A percentile compares a stretch with the other conserved stretches of the same genome.
phyloP scores from a whole-genome alignment of 495 filamentous ascomycete genomes.

The Bacidia gigantensis region DNA sequence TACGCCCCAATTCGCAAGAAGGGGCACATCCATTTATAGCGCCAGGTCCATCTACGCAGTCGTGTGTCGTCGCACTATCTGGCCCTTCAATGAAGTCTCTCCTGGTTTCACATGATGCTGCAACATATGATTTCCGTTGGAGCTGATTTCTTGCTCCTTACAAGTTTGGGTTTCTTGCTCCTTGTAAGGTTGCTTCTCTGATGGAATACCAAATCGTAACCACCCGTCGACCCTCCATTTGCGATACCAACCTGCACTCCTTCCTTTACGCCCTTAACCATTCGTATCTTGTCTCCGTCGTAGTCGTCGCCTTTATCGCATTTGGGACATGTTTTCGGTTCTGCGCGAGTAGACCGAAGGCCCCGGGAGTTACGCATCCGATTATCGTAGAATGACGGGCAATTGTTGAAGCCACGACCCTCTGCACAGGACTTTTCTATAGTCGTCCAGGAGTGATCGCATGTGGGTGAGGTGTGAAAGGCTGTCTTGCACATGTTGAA shows the following conservation, averaged over 20 bases:
- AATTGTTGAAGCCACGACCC: constrained; percentile 27
- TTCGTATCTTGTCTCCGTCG: constrained; percentile 8
- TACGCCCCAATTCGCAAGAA: no score
- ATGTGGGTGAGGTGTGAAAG: constrained; percentile 23
- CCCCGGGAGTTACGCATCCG: constrained; percentile 3
- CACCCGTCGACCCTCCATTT: no score
- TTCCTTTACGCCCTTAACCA: not conserved
- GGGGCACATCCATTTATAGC: no score
- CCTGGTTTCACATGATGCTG: not conserved
- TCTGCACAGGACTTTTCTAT: constrained; percentile 23
- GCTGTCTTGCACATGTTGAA: constrained; percentile 28
- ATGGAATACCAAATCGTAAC: no score
- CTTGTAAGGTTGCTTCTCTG: no score
- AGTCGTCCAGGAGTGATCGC: constrained; percentile 27
- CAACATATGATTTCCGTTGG: not conserved
- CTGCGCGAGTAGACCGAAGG: constrained; percentile 4
- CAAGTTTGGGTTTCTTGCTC: not conserved
- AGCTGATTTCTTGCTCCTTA: not conserved
- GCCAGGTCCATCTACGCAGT: no score
- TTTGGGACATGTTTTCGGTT: constrained; percentile 17
- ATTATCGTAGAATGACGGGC: constrained; percentile 22
- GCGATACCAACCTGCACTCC: no score
- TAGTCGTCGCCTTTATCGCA: constrained; percentile 20
- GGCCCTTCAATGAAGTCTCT: not conserved
- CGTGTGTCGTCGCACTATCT: no score